These are phyloP conservation scores for Ascochyta viciae-villosae DNA, from an alignment of 2,329 filamentous ascomycete species.

Conservation along the genomic window DNA sequence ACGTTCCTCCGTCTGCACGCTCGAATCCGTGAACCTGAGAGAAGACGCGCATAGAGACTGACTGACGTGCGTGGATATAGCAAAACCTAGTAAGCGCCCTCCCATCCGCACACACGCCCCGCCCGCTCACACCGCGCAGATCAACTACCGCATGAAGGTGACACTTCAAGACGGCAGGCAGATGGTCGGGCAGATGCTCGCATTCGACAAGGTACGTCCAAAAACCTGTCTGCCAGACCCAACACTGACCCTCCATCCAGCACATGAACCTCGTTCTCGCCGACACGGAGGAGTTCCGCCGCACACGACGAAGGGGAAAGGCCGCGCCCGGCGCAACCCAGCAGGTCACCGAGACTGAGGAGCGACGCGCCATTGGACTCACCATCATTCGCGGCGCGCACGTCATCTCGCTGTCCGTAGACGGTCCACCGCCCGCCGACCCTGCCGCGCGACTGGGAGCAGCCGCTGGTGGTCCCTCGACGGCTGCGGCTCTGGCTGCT, in stretches of 20 bases:
- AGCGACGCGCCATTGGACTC: slow-evolving; percentile 95
- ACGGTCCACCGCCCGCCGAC: slow-evolving; percentile 93
- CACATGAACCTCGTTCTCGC: slow-evolving; percentile 99
- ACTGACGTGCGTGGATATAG: slow-evolving; percentile 57
- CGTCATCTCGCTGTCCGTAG: slow-evolving; percentile 92
- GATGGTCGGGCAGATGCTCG: slow-evolving; percentile 97
- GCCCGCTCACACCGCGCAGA: slow-evolving; percentile 62
- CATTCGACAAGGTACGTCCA: slow-evolving; percentile 85
- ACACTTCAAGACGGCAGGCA: slow-evolving; percentile 94
- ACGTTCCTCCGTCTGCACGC: slow-evolving; percentile 58
- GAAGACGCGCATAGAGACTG: slow-evolving; percentile 55
- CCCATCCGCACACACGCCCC: slow-evolving; percentile 20
- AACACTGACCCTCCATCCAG: slow-evolving; percentile 55
- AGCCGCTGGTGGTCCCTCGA: slow-evolving; percentile 69
- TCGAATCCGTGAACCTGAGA: slow-evolving; percentile 45
- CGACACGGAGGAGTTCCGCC: slow-evolving; percentile 75
- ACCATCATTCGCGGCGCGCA: slow-evolving; percentile 94
- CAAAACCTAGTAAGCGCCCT: slow-evolving; percentile 67
- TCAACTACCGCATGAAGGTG: slow-evolving; percentile 99
- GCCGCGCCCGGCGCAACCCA: slow-evolving; percentile 69
- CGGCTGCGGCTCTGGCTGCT: slow-evolving; percentile 69
- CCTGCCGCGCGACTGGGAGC: slow-evolving; percentile 86
- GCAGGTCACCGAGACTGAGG: slow-evolving; percentile 81
- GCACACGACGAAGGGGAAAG: slow-evolving; percentile 62
- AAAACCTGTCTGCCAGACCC: neutral